These are phyloP conservation scores for Fusarium tanahbumbuense DNA, from an alignment of 2,329 filamentous ascomycete genomes.

Conservation along the genomic window DNA sequence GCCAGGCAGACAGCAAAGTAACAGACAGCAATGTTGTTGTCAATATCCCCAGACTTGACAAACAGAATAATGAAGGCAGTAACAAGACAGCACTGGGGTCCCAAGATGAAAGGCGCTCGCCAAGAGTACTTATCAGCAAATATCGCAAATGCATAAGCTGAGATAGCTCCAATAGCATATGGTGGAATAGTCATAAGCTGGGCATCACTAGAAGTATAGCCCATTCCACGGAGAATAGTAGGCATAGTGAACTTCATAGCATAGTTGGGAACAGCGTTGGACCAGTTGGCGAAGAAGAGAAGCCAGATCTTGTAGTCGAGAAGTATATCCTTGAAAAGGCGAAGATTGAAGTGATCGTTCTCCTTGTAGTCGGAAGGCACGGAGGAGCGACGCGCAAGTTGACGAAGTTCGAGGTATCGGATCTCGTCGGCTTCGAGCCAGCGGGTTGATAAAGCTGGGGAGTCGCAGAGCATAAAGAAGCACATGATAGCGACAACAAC, in stretches of 20 bases:
- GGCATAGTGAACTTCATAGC: slow-evolving; percentile 53
- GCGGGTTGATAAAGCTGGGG: slow-evolving; percentile 6
- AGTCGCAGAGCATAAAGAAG: slow-evolving; percentile 18
- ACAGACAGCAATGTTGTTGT: slow-evolving; percentile 15
- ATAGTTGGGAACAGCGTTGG: slow-evolving; percentile 53
- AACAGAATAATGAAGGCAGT: slow-evolving; percentile 17
- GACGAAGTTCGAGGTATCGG: slow-evolving; percentile 14
- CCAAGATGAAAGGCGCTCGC: slow-evolving; percentile 17
- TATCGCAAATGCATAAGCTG: slow-evolving; percentile 16
- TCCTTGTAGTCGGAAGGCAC: slow-evolving; percentile 15
- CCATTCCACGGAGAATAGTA: slow-evolving; percentile 56
- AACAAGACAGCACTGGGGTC: slow-evolving; percentile 19
- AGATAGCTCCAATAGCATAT: slow-evolving; percentile 21
- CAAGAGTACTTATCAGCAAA: slow-evolving; percentile 23
- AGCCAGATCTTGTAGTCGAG: slow-evolving; percentile 61
- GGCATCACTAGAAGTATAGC: slow-evolving; percentile 51
- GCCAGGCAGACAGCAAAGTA: slow-evolving; percentile 22
- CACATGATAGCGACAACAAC: slow-evolving; percentile 16
- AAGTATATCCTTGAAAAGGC: slow-evolving; percentile 53
- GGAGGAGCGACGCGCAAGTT: slow-evolving; percentile 1
- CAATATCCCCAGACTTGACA: slow-evolving; percentile 8
- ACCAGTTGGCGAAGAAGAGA: slow-evolving; percentile 57
- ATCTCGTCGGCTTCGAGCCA: slow-evolving; percentile 22
- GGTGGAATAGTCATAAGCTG: slow-evolving; percentile 44
- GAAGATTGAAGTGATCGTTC: slow-evolving; percentile 15